Percentiles rank a stretch among this genome's conserved stretches.
Evolutionary conservation across 225 moss, liverwort and hornwort genomes (phyloP).

Genomic region (Asterella californica): DNA sequence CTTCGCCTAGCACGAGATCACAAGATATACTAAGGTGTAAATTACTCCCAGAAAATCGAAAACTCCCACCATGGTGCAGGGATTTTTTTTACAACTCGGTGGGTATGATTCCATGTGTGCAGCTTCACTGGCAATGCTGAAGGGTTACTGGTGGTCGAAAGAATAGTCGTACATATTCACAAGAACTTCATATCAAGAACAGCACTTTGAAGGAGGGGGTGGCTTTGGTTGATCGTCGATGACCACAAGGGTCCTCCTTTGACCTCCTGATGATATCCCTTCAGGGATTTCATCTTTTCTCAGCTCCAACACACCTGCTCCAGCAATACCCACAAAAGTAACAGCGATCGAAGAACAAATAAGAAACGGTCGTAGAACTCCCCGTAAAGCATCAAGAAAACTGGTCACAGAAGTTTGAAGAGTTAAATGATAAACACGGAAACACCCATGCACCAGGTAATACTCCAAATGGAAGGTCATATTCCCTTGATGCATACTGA

Average conservation of each 20-base stretch:
- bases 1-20: not conserved
- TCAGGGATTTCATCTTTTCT: conserved; percentile 40
- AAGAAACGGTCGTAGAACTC: no score
- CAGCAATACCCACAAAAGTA: not conserved
- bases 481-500: no score
- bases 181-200: conserved; percentile 46
- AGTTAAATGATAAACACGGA: no score
- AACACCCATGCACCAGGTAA: no score
- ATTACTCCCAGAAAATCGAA: not conserved
- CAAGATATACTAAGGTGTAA: not conserved
- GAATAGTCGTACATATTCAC: conserved; percentile 18
- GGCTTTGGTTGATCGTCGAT: conserved; percentile 61
- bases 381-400: no score
- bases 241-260: conserved; percentile 70
- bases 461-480: no score
- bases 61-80: not conserved
- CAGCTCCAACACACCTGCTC: conserved; percentile 59
- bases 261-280: conserved; percentile 36
- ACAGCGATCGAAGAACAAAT: not conserved
- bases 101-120: not conserved
- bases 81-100: not conserved
- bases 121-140: not conserved
- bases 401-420: no score
- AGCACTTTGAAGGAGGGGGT: conserved; percentile 75
- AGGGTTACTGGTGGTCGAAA: not conserved